phyloP scores from a whole-genome alignment of 169 alveolate genomes.

The Eimeria praecox region DNA sequence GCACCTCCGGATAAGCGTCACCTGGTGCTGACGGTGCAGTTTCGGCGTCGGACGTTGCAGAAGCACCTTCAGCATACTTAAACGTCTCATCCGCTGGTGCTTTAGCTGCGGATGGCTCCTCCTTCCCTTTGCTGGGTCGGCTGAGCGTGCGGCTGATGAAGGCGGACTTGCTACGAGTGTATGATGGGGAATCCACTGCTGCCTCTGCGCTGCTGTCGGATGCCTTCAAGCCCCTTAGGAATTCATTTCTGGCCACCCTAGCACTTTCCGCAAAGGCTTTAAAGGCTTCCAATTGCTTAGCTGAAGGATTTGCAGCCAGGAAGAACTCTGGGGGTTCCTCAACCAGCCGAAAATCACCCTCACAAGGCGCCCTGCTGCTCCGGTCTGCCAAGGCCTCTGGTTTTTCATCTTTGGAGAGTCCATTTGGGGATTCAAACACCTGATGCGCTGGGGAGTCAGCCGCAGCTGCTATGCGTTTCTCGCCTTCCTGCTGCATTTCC shows the following conservation, averaged over 20 bases:
- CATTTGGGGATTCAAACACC: constrained; percentile 15
- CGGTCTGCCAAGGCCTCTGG: background rate
- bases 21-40: background rate
- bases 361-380: background rate
- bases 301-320: constrained; percentile 65
- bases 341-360: constrained; percentile 39
- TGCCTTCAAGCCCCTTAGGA: background rate
- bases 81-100: background rate
- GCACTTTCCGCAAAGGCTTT: constrained; percentile 55
- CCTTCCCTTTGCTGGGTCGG: constrained; percentile 25
- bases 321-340: constrained; percentile 69
- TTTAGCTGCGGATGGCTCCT: background rate
- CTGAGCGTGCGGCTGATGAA: constrained; percentile 31
- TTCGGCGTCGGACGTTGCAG: background rate
- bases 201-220: background rate
- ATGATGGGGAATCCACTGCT: background rate
- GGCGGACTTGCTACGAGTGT: constrained; percentile 4
- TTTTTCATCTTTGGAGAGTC: background rate
- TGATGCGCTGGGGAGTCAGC: constrained; percentile 31
- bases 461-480: constrained; percentile 17
- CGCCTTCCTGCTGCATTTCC: constrained; percentile 28
- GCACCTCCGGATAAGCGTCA: constrained; percentile 72
- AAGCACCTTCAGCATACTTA: background rate
- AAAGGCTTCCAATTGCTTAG: constrained; percentile 69
- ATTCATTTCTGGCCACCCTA: constrained; percentile 32